Evolutionary conservation across 2,329 filamentous ascomycete genomes (phyloP), one percentile per base, ranked within the genome.

Genomic region (Lachnellula occidentalis): DNA sequence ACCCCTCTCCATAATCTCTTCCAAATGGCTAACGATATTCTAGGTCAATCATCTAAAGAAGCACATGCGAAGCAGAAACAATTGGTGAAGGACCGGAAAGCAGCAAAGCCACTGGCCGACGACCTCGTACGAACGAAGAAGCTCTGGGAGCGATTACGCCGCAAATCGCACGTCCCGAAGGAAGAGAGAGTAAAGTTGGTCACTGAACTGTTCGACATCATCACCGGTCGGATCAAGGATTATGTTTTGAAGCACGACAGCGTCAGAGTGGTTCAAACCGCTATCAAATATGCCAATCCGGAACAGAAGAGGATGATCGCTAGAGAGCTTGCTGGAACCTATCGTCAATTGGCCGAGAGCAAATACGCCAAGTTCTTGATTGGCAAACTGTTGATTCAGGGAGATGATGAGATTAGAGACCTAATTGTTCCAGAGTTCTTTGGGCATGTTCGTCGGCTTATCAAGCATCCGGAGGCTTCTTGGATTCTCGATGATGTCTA

Each of bases 401-500:
- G 91, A 58, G 90, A 96, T 68, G 77, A 83, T 41, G 88, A 92
- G 71, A 90, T 95, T 60, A 83, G 91, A 66, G 88, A 96, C 69
- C 74, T 95, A 61, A 89, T 99, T 65, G 85, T 99, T 12, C 87
- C 90, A 43, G 92, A 99, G 71, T 97, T 99, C 74, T 96, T 94
- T 71, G 92, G 94, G 55, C 86, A 92, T 70, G 88, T 97, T 59
- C 88, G 90, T 69, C 89, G 91, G 67, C 77, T 97, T 67, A 96
- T 97, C 71, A 94, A 96, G 71, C 94, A 99, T 72, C 83, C 92
- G 1, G 95, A 99, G 73, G 94, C 90, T 34, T 92, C 90, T 41
- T 99, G 94, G 92, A 97, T 99, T 64, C 77, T 99, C 42, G 95
- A 99, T 71, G 94, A 99, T 71, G 88, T 96, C 62, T 99, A 97